Percentiles rank a stretch among this genome's conserved stretches.
Evolutionary conservation across 1,284 basidiomycete genomes (phyloP).

Genomic region (Cutaneotrichosporon curvatum): DNA sequence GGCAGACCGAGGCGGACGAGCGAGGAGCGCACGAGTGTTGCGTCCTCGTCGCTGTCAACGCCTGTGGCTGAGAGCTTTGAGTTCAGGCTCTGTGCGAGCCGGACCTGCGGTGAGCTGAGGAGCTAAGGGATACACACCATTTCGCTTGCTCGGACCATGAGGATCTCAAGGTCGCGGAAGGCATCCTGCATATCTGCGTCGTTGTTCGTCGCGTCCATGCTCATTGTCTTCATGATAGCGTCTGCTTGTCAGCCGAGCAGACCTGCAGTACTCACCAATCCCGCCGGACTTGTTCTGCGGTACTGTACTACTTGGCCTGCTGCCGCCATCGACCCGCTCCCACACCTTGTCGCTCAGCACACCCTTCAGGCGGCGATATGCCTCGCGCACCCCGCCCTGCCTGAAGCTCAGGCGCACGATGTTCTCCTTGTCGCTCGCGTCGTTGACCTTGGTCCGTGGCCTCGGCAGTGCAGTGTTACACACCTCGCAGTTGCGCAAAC

Average conservation of each 20-base stretch:
- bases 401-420: conserved; percentile 67
- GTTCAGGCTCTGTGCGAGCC: conserved; percentile 79
- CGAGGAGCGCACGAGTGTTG: conserved; percentile 77
- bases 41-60: conserved; percentile 58
- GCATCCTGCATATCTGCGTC: conserved; percentile 68
- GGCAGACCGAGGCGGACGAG: conserved; percentile 77
- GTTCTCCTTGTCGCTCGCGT: conserved; percentile 54
- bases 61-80: conserved; percentile 61
- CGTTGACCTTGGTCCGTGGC: conserved; percentile 3
- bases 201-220: conserved; percentile 59
- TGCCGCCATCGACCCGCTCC: conserved; percentile 45
- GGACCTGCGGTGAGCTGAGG: conserved; percentile 41
- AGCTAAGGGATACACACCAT: conserved; percentile 57
- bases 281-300: conserved; percentile 16
- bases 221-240: conserved; percentile 68
- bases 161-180: conserved; percentile 78
- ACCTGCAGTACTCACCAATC: conserved; percentile 26
- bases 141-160: conserved; percentile 85
- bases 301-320: neutral
- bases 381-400: conserved; percentile 76
- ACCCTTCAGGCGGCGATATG: conserved; percentile 72
- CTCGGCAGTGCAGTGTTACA: conserved; percentile 62
- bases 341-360: conserved; percentile 72
- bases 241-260: conserved; percentile 48
- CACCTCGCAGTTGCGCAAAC: conserved; percentile 73